Base-by-base conservation (phyloP, 257 asterid species). In the Solanum habrochaites region DNA sequence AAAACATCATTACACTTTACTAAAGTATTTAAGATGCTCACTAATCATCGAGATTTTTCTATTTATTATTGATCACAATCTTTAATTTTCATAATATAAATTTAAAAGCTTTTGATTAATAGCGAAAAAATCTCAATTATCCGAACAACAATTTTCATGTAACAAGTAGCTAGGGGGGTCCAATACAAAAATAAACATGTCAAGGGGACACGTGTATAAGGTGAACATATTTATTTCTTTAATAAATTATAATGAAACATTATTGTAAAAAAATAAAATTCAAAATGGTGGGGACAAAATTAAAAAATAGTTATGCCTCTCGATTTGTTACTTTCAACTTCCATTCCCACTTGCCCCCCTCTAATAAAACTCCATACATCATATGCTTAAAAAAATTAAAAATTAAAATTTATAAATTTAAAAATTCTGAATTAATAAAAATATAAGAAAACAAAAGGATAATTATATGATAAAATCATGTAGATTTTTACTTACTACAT, bases 181-280 rank as follows among this genome's bases (percentile, higher is more conserved):
- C 88, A 52, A 71, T 37, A 23, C 11, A 31, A 85, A 69, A 21
- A 39, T 14, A 43, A 83, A 60, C 35, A 66, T 83, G 87, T 86
- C 89, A 86, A 80, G 42, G 86, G 86, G 89, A 86, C 90, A 90
- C 89, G 88, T 88, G 89, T 81, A 86, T 72, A 58, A 86, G 77
- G 83, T 88, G 81, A 70, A n/a, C 31, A 20, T 15, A 42, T 47
- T 56, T 32, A 29, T 85, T 85, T 73, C 52, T 37, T 13, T 39
- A 73, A 73, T 73, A 71, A 70, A 70, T 40, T 70, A 62, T 62
- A 2, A 58, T 31, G 31, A 25, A 84, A 85, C 31, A 84, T 75
- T 39, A 67, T 66, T 42, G 13, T 75, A n/a, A 37, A 37, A 70
- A 39, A 45, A 62, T 37, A n/a, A 11, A 62, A 62, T 52, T 18